Evolutionary conservation across 176 grass and related monocot species (phyloP).

Genomic region (Puccinellia tenuiflora): DNA sequence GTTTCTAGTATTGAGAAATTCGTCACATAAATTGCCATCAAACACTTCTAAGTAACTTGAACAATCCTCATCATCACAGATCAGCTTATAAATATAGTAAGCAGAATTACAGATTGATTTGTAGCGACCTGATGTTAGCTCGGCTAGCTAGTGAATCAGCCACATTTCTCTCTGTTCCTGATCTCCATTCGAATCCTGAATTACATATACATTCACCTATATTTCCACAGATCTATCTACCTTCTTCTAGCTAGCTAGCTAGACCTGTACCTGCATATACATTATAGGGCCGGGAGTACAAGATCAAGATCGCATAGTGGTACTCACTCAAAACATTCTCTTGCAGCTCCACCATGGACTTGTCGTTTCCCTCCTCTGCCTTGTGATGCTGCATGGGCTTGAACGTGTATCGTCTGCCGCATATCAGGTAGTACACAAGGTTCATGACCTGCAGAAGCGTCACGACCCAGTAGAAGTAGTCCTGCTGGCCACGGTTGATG

Average conservation of each 20-base stretch:
- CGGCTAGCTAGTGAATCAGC: neutral
- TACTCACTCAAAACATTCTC: slow-evolving; percentile 30
- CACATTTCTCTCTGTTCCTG: slow-evolving; percentile 4
- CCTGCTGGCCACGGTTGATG: slow-evolving; percentile 61
- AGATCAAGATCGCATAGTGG: neutral
- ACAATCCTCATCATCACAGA: neutral
- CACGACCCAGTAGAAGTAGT: slow-evolving; percentile 83
- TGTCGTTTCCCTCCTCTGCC: slow-evolving; percentile 1
- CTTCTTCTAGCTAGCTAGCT: neutral
- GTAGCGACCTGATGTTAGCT: neutral
- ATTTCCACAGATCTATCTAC: slow-evolving; percentile 11
- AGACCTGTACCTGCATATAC: slow-evolving; percentile 7
- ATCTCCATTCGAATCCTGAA: neutral
- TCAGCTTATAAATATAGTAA: neutral
- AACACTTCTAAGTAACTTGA: neutral
- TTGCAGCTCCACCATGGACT: slow-evolving; percentile 30
- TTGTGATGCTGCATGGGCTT: slow-evolving; percentile 44
- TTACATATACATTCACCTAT: neutral
- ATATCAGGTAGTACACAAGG: slow-evolving; percentile 59
- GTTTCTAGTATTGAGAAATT: neutral
- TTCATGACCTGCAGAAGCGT: slow-evolving; percentile 51
- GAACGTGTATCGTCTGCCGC: slow-evolving; percentile 56
- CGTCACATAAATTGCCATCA: neutral
- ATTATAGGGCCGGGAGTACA: neutral
- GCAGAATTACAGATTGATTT: neutral